Evolutionary conservation across 345 rosid genomes (phyloP).

Genomic region (Raphanus sativus): DNA sequence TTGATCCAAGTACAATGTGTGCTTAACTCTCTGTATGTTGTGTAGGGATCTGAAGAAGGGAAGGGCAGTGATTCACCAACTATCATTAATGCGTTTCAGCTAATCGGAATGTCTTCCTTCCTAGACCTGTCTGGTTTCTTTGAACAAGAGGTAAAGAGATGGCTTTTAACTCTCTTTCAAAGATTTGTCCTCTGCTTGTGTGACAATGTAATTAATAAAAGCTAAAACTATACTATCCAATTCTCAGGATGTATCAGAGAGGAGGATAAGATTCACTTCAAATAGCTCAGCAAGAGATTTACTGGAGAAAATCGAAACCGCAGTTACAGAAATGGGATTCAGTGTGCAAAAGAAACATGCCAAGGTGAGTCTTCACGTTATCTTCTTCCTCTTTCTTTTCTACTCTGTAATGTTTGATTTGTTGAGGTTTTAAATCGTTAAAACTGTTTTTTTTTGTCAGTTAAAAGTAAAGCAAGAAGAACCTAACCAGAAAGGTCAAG

Average conservation of each 20-base stretch:
- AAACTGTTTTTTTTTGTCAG: constrained; percentile 34
- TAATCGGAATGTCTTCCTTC: constrained; percentile 95
- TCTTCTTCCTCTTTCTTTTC: background rate
- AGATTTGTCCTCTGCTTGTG: constrained; percentile 7
- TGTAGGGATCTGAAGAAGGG: constrained; percentile 53
- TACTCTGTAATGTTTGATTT: background rate
- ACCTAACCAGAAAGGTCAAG: constrained; percentile 45
- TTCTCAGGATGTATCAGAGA: constrained; percentile 76
- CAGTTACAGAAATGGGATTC: constrained; percentile 79
- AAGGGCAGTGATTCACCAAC: constrained; percentile 57
- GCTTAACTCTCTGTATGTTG: constrained; percentile 10
- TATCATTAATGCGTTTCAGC: constrained; percentile 83
- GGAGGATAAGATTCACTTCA: constrained; percentile 92
- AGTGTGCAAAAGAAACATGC: constrained; percentile 81
- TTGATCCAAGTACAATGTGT: background rate
- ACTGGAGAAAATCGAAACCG: constrained; percentile 70
- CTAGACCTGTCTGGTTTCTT: constrained; percentile 95
- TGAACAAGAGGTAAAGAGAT: constrained; percentile 68
- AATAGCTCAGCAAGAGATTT: constrained; percentile 66
- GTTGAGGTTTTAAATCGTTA: background rate
- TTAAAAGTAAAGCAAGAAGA: constrained; percentile 70
- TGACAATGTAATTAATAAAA: background rate
- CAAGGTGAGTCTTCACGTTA: constrained; percentile 47
- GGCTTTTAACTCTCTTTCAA: background rate
- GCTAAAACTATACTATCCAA: background rate